These are phyloP conservation scores for Metschnikowia proteae DNA, from an alignment of 805 yeast genomes.

Conservation along the genomic window DNA sequence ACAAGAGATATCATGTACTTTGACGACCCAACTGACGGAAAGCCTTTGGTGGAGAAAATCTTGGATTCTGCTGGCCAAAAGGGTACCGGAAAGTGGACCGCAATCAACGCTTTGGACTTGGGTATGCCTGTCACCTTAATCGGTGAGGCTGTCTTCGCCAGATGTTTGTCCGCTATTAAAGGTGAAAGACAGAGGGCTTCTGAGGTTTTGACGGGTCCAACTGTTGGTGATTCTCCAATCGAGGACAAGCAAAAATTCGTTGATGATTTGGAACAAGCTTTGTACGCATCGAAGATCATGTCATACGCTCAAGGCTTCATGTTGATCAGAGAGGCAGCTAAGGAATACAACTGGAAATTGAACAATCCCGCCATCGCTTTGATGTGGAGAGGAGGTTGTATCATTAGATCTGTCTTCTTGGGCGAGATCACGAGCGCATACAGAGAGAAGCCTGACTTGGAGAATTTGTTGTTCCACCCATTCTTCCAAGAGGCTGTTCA, in stretches of 20 bases:
- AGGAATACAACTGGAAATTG: constrained; percentile 93
- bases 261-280: constrained; percentile 95
- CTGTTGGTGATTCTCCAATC: constrained; percentile 51
- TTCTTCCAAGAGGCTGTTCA: constrained; percentile 89
- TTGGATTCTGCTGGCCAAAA: constrained; percentile 97
- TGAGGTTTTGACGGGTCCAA: constrained; percentile 74
- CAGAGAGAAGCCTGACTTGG: constrained; percentile 89
- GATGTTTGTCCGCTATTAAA: constrained; percentile 93
- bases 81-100: constrained; percentile 99
- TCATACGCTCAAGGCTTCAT: constrained; percentile 99
- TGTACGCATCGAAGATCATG: constrained; percentile 96
- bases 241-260: constrained; percentile 80
- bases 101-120: constrained; percentile 93
- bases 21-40: constrained; percentile 82
- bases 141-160: constrained; percentile 97
- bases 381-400: constrained; percentile 99
- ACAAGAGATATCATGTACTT: constrained; percentile 90
- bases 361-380: constrained; percentile 98
- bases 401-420: constrained; percentile 96
- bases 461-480: constrained; percentile 91
- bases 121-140: constrained; percentile 98
- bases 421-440: constrained; percentile 96
- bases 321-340: constrained; percentile 97
- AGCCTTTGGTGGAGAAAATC: constrained; percentile 93
- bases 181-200: constrained; percentile 88